Conservation (phyloP, 306 rosid genomes). For the Gynostemma pentaphyllum region DNA sequence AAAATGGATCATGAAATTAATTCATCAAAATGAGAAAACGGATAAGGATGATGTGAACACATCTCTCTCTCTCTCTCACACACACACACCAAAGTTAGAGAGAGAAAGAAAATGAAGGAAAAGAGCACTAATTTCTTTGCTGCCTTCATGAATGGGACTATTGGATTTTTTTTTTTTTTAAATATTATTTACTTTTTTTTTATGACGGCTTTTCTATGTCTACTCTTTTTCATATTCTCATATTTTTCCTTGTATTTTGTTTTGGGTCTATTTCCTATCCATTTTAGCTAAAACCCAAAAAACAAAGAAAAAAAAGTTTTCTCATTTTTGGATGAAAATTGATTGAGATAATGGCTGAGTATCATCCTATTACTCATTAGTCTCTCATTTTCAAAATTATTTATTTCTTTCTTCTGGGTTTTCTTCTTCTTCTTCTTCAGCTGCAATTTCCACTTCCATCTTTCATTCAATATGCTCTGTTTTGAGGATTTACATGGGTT, state of each 20-base stretch:
- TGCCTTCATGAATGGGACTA: slow-evolving; percentile 45
- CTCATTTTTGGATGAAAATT: slow-evolving; percentile 29
- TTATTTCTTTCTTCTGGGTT: slow-evolving; percentile 15
- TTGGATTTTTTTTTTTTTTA: slow-evolving; percentile 39
- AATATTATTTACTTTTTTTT: not conserved
- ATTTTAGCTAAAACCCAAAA: no score
- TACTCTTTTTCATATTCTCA: no score
- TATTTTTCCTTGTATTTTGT: slow-evolving; percentile 13
- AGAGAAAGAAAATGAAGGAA: slow-evolving; percentile 17
- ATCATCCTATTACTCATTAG: slow-evolving; percentile 27
- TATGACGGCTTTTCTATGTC: no score
- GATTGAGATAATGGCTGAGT: slow-evolving; percentile 40
- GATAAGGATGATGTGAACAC: slow-evolving; percentile 68
- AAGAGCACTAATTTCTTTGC: slow-evolving; percentile 41
- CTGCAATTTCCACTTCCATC: slow-evolving; percentile 10
- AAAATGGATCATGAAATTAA: no score
- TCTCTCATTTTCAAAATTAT: slow-evolving; percentile 17
- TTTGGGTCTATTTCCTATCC: not conserved
- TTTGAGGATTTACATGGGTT: slow-evolving; percentile 19
- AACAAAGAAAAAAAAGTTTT: not conserved
- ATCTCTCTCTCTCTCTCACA: no score
- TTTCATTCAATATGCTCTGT: slow-evolving; percentile 10
- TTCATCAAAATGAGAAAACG: no score
- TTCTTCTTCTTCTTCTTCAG: not conserved
- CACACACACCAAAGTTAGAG: slow-evolving; percentile 27